Conservation (phyloP, 2,329 filamentous ascomycete species). For the Camillea tinctor region DNA sequence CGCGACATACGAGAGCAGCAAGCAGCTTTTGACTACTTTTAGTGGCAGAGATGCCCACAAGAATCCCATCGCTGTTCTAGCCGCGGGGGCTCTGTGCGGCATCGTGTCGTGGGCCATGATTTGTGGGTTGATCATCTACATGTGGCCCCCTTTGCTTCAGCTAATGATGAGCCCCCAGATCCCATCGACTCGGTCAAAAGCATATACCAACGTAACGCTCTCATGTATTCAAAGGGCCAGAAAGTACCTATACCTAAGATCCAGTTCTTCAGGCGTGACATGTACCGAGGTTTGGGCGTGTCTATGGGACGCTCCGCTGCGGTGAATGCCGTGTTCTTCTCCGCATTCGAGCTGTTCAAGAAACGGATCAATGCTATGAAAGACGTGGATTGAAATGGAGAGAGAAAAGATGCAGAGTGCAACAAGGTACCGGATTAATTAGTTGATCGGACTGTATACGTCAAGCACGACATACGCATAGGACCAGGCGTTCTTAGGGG, state of each 20-base stretch:
- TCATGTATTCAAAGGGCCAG: conserved; percentile 67
- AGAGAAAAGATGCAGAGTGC: conserved; percentile 2
- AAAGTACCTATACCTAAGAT: conserved; percentile 69
- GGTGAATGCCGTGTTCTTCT: conserved; percentile 89
- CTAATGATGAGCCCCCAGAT: conserved; percentile 39
- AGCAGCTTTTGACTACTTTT: conserved; percentile 76
- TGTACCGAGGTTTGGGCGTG: conserved; percentile 81
- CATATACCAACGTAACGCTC: conserved; percentile 79
- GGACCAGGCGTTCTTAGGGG: conserved; percentile 20
- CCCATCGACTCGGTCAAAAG: conserved; percentile 82
- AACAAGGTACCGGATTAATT: conserved; percentile 4
- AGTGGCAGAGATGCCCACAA: conserved; percentile 70
- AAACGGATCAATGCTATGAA: conserved; percentile 59
- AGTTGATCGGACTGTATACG: conserved; percentile 20
- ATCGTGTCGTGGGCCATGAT: conserved; percentile 80
- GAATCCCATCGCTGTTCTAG: conserved; percentile 73
- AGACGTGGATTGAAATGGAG: conserved; percentile 32
- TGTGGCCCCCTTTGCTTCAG: neutral
- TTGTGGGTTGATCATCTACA: conserved; percentile 50
- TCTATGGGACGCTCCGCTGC: conserved; percentile 80
- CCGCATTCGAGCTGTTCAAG: conserved; percentile 81
- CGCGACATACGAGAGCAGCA: conserved; percentile 83
- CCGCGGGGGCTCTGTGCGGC: conserved; percentile 77
- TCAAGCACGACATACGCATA: conserved; percentile 19
- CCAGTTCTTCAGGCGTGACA: conserved; percentile 71